These are phyloP conservation scores for Aphanomyces cochlioides DNA, from an alignment of 352 stramenopile genomes.

Conservation along the genomic window DNA sequence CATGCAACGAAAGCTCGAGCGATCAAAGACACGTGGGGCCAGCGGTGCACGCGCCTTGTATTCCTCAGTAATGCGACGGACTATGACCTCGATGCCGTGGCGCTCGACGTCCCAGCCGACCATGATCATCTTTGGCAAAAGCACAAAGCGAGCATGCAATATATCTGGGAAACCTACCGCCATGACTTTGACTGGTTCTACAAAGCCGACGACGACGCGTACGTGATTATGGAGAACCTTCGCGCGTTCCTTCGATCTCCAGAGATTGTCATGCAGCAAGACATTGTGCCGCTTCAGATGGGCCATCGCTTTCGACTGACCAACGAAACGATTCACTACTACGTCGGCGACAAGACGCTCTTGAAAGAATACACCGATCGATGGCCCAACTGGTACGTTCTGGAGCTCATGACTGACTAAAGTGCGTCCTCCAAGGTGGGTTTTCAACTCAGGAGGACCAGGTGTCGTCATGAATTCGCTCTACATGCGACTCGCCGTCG, in stretches of 20 bases:
- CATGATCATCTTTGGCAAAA: conserved; percentile 31
- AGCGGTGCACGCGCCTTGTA: conserved; percentile 26
- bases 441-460: conserved; percentile 77
- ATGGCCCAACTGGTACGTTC: conserved; percentile 41
- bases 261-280: conserved; percentile 29
- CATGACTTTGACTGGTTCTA: conserved; percentile 33
- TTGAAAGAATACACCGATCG: conserved; percentile 48
- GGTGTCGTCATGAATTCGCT: conserved; percentile 75
- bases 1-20: conserved; percentile 20
- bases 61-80: conserved; percentile 32
- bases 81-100: not conserved
- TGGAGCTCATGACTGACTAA: no score
- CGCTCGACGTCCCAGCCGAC: conserved; percentile 16
- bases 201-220: conserved; percentile 31
- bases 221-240: conserved; percentile 32
- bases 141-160: conserved; percentile 27
- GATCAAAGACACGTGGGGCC: conserved; percentile 28
- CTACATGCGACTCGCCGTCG: conserved; percentile 54
- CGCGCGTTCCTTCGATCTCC: conserved; percentile 27
- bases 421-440: conserved; percentile 37
- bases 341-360: conserved; percentile 61
- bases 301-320: conserved; percentile 74
- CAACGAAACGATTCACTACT: conserved; percentile 65
- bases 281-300: conserved; percentile 27
- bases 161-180: conserved; percentile 28